Percentiles rank a stretch among this genome's conserved stretches.
phyloP scores from a whole-genome alignment of 2,329 filamentous ascomycete species.

The Fusarium globosum region DNA sequence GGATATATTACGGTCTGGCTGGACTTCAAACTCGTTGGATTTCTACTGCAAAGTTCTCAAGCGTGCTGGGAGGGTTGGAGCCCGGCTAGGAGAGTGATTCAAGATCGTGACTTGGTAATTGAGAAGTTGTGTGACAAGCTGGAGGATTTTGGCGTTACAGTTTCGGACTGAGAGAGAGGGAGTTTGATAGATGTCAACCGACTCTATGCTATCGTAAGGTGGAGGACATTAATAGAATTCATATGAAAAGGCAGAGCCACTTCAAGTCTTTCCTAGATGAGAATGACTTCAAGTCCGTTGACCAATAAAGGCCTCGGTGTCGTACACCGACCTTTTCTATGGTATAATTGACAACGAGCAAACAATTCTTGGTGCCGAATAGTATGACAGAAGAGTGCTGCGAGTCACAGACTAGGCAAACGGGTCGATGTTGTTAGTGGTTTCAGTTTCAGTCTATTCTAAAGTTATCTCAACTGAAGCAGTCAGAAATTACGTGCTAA shows the following conservation, averaged over 20 bases:
- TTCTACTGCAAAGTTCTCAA: background rate
- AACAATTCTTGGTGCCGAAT: background rate
- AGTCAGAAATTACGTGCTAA: background rate
- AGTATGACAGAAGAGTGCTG: background rate
- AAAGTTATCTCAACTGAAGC: slow-evolving; percentile 1
- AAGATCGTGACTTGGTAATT: background rate
- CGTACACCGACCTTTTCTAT: background rate
- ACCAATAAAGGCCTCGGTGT: background rate
- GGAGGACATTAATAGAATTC: fast-evolving
- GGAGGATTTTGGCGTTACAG: background rate
- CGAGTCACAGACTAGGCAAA: background rate
- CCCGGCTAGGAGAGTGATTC: background rate
- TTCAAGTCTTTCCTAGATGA: too few species aligned
- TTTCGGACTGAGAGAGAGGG: background rate
- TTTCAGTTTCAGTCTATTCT: slow-evolving; percentile 20
- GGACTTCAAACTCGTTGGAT: background rate
- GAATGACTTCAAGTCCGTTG: too few species aligned
- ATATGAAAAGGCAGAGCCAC: background rate
- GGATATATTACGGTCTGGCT: background rate
- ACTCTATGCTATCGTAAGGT: background rate
- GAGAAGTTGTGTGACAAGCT: background rate
- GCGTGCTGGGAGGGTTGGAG: background rate
- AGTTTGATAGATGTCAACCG: too few species aligned
- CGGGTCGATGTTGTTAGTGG: background rate
- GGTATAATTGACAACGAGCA: background rate